A percentile compares a stretch with the other conserved stretches of the same genome.
Conservation (phyloP, 805 yeast species). For the Hanseniaspora clermontiae region DNA sequence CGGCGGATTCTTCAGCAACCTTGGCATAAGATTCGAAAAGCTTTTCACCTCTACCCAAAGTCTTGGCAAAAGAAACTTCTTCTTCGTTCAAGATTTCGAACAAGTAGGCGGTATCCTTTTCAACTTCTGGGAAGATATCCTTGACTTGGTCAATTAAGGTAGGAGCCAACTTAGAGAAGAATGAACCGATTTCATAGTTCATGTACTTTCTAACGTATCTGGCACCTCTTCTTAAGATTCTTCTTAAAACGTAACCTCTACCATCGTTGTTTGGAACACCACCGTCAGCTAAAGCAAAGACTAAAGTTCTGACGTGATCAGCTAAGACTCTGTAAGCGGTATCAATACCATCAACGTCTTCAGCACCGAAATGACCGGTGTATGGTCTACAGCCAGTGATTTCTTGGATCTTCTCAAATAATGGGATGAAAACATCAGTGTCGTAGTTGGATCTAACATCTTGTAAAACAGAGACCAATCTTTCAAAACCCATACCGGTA, state of each 20-base stretch:
- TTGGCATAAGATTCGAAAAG: constrained; percentile 86
- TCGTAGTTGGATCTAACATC: constrained; percentile 88
- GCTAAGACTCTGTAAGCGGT: constrained; percentile 97
- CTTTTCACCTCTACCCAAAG: constrained; percentile 95
- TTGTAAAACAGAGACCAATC: constrained; percentile 88
- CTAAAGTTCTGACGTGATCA: constrained; percentile 93
- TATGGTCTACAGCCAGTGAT: constrained; percentile 87
- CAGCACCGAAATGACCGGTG: constrained; percentile 84
- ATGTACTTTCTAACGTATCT: constrained; percentile 93
- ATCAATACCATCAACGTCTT: constrained; percentile 87
- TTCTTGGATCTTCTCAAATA: constrained; percentile 76
- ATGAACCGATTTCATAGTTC: constrained; percentile 88
- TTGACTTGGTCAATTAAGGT: constrained; percentile 79
- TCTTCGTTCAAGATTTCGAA: constrained; percentile 91
- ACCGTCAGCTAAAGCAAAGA: constrained; percentile 94
- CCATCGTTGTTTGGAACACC: constrained; percentile 99
- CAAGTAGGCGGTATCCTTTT: constrained; percentile 55
- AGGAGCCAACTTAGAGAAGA: constrained; percentile 85
- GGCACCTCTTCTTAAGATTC: constrained; percentile 95
- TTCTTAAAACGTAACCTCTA: constrained; percentile 93
- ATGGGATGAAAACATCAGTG: constrained; percentile 89
- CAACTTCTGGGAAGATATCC: constrained; percentile 85
- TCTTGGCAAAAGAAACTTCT: constrained; percentile 86
- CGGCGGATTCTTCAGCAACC: constrained; percentile 61
- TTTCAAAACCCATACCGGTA: constrained; percentile 98